These are phyloP conservation scores for Haberlea rhodopensis DNA, from an alignment of 257 asterid genomes.

Conservation along the genomic window DNA sequence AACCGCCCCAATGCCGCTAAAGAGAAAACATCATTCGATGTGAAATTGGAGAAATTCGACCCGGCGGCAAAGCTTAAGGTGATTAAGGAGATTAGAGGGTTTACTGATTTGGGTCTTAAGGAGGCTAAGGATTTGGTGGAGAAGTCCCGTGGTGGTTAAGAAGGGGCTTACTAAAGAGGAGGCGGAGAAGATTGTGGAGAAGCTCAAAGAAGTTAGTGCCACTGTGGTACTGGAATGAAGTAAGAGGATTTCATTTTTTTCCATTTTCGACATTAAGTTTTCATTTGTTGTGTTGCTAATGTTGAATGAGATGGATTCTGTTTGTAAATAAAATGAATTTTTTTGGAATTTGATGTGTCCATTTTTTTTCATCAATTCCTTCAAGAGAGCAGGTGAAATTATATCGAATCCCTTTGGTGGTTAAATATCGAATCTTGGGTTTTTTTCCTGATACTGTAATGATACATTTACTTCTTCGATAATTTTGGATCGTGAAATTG, in stretches of 20 bases:
- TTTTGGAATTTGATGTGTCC: background rate
- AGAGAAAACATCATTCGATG: constrained; percentile 39
- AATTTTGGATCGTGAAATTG: background rate
- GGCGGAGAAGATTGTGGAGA: constrained; percentile 45
- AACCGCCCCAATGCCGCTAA: constrained; percentile 27
- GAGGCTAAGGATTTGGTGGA: constrained; percentile 60
- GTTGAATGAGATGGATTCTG: background rate
- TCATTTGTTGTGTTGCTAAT: background rate
- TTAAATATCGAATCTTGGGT: constrained; percentile 17
- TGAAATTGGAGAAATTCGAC: constrained; percentile 48
- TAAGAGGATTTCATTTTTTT: background rate
- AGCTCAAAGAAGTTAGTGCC: constrained; percentile 51
- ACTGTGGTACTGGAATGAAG: constrained; percentile 43
- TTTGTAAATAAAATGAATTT: background rate
- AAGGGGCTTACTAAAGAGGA: constrained; percentile 47
- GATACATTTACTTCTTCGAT: background rate
- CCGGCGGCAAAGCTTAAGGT: constrained; percentile 49
- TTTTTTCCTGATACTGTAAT: background rate
- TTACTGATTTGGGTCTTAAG: constrained; percentile 50
- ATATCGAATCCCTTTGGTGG: constrained; percentile 9
- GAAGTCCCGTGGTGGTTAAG: constrained; percentile 46
- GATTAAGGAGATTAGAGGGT: constrained; percentile 54
- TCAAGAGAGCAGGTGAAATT: constrained; percentile 2
- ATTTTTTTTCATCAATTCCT: too few species aligned
- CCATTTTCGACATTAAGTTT: background rate